A percentile compares a stretch with the other conserved stretches of the same genome.
Conservation (phyloP, 352 stramenopile genomes). For the Thalassiosira hispida region DNA sequence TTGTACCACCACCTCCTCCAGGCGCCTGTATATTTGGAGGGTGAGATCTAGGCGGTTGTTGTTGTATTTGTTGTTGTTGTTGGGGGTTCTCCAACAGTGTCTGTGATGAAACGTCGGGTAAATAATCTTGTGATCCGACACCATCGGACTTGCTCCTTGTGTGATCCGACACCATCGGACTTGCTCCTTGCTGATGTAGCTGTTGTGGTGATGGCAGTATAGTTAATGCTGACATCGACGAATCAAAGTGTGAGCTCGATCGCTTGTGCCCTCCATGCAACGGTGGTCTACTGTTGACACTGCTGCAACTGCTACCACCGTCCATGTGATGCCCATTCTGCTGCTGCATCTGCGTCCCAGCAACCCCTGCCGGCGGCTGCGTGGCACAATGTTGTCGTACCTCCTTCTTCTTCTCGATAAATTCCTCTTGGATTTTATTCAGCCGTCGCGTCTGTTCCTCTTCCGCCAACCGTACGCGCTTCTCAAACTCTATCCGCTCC, state of each 20-base stretch:
- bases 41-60: constrained; percentile 8
- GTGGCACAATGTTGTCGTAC: constrained; percentile 28
- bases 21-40: constrained; percentile 2
- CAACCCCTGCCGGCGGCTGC: neutral
- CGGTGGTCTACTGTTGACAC: constrained; percentile 21
- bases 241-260: constrained; percentile 46
- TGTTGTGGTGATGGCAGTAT: too few relatives aligned
- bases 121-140: too few relatives aligned
- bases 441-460: constrained; percentile 77
- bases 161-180: constrained; percentile 13
- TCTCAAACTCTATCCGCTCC: constrained; percentile 80
- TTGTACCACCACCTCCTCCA: constrained; percentile 8
- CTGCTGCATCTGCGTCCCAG: neutral
- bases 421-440: constrained; percentile 77
- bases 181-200: too few relatives aligned
- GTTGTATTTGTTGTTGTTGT: constrained; percentile 10
- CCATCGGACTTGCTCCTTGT: constrained; percentile 36
- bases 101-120: constrained; percentile 18
- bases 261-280: constrained; percentile 49
- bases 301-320: neutral
- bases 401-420: constrained; percentile 49
- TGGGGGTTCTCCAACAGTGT: neutral
- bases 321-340: constrained; percentile 4
- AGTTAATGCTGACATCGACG: constrained; percentile 21
- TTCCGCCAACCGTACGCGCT: constrained; percentile 75